Conservation (phyloP, 768 basidiomycete genomes). For the Leucosporidium creatinivorum region DNA sequence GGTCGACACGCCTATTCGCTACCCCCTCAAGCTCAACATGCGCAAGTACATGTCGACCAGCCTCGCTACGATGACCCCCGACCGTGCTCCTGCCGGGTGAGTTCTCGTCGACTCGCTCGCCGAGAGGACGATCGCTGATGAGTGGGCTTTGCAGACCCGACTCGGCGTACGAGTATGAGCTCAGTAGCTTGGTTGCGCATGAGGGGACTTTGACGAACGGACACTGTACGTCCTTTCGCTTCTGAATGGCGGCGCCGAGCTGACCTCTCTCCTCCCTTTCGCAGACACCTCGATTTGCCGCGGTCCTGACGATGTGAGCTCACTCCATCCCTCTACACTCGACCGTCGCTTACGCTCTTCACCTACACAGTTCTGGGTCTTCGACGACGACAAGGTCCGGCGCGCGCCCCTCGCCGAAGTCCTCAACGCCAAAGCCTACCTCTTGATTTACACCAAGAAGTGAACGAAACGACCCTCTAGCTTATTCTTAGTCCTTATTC, state of each 20-base stretch:
- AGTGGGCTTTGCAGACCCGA: conserved; percentile 41
- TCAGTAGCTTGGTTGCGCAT: conserved; percentile 88
- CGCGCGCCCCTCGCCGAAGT: conserved; percentile 15
- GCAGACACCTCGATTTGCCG: conserved; percentile 48
- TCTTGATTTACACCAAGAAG: conserved; percentile 21
- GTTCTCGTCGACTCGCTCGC: too few relatives aligned
- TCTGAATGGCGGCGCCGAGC: too few relatives aligned
- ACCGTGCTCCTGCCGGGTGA: neutral
- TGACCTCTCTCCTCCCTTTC: too few relatives aligned
- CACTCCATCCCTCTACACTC: neutral
- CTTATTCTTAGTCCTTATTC: too few relatives aligned
- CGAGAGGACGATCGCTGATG: too few relatives aligned
- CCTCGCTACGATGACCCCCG: neutral
- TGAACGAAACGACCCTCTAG: too few relatives aligned
- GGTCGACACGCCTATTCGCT: conserved; percentile 71
- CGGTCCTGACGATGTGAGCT: conserved; percentile 70
- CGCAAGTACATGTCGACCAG: conserved; percentile 46
- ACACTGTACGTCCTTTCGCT: conserved; percentile 70
- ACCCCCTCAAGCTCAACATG: conserved; percentile 82
- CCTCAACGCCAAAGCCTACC: conserved; percentile 26
- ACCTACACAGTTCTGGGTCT: conserved; percentile 70
- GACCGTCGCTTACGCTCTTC: neutral
- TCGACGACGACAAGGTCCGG: conserved; percentile 76
- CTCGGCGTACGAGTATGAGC: conserved; percentile 75
- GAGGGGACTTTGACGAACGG: conserved; percentile 83